Conservation (phyloP, 495 filamentous ascomycete genomes). For the Hamigera avellanea region DNA sequence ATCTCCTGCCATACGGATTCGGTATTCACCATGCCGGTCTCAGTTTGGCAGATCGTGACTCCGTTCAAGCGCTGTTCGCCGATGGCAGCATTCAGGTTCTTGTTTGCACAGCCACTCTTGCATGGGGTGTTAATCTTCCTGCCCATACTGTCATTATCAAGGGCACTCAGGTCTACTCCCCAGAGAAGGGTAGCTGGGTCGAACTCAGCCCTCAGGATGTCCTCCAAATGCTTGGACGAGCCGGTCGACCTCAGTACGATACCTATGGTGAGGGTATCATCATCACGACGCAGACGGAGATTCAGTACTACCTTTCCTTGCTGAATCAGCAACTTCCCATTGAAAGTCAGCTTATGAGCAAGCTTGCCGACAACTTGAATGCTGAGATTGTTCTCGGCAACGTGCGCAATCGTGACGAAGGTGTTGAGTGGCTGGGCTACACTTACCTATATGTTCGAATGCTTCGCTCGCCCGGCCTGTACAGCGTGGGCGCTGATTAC, state of each 20-base stretch:
- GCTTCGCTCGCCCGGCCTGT: constrained; percentile 89
- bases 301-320: constrained; percentile 92
- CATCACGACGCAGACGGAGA: constrained; percentile 87
- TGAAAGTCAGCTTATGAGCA: constrained; percentile 89
- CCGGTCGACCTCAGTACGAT: constrained; percentile 92
- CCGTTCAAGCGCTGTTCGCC: constrained; percentile 89
- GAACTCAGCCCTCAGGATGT: constrained; percentile 96
- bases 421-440: constrained; percentile 96
- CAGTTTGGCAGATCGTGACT: constrained; percentile 82
- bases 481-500: constrained; percentile 92
- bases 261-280: constrained; percentile 98
- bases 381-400: constrained; percentile 95
- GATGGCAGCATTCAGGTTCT: constrained; percentile 89
- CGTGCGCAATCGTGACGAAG: constrained; percentile 85
- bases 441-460: constrained; percentile 98
- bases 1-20: constrained; percentile 90
- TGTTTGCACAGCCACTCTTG: constrained; percentile 90
- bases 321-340: constrained; percentile 97
- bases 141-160: constrained; percentile 97
- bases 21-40: constrained; percentile 98
- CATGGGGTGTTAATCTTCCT: constrained; percentile 92
- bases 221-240: constrained; percentile 96
- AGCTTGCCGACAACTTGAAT: constrained; percentile 92
- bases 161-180: constrained; percentile 94
- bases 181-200: constrained; percentile 97